Evolutionary conservation across 805 yeast species (phyloP).

Genomic region (Zygoascus biomembranicola): DNA sequence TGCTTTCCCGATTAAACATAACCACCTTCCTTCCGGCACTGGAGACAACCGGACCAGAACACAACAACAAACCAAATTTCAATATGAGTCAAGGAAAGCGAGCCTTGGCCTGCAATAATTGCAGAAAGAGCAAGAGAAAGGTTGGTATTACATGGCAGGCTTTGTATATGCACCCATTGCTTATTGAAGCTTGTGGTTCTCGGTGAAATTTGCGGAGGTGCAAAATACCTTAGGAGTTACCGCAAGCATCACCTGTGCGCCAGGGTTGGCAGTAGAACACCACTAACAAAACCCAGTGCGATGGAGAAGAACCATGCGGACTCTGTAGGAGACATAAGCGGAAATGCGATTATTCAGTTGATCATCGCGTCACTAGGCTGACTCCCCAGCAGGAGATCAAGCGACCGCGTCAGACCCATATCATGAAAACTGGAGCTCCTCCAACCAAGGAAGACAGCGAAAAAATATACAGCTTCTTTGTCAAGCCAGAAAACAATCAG

Average conservation of each 20-base stretch:
- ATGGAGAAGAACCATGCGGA: slow-evolving; percentile 4
- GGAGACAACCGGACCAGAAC: not conserved
- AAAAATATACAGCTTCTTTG: not conserved
- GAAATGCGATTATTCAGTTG: not conserved
- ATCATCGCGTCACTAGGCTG: slow-evolving; percentile 1
- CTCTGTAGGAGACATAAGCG: not conserved
- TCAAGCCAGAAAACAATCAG: not conserved
- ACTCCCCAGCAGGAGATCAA: not conserved
- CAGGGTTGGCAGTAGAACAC: not conserved
- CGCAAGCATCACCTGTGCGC: not conserved
- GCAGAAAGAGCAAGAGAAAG: slow-evolving; percentile 4
- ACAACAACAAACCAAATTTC: not conserved
- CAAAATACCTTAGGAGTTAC: not conserved
- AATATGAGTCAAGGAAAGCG: not conserved
- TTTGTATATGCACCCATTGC: not conserved
- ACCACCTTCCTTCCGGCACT: not conserved
- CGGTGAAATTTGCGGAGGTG: not conserved
- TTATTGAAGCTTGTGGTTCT: not conserved
- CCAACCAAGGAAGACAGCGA: not conserved
- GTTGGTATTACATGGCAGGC: not conserved
- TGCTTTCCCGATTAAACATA: not conserved
- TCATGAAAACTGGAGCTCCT: not conserved
- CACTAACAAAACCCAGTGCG: slow-evolving; percentile 3
- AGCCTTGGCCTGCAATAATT: slow-evolving; percentile 3
- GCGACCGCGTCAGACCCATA: not conserved